Base-by-base conservation (phyloP, 2,329 filamentous ascomycete genomes). In the Paraconiothyrium sp. region DNA sequence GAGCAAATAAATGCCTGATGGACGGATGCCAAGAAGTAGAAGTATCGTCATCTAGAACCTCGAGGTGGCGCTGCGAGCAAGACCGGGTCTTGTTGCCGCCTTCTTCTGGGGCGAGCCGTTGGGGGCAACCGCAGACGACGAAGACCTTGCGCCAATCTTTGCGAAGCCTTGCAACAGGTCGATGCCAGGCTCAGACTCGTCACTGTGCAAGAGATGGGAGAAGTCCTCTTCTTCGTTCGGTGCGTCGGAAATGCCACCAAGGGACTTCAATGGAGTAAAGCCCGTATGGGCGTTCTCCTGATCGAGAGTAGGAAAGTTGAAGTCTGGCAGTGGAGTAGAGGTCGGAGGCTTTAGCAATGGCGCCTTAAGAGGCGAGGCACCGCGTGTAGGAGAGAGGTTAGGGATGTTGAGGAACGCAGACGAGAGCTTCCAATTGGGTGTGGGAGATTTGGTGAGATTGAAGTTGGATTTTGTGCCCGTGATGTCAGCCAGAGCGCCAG, bases 161-260 rank as follows among this genome's bases (percentile, higher is more conserved):
- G 90, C 87, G 70, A 93, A 93, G 10, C 90, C 90, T 72, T 92
- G 89, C 49, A 91, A 84, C 66, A 93, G 89, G 70, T 93, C 91
- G 54, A 93, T 84, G 14, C 85, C 79, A 61, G 89, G 88, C 60
- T 86, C 83, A 3, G 81, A 81, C 44, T 88, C 87, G 62, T 90
- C 88, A 59, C 84, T 82, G 55, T 88, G 81, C 44, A 89, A 83
- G 39, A 88, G 84, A 22, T 82, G 79, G 68, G 84, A 88, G 34
- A 88, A 83, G 14, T 87, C 85, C 8, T 86, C 84, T 43, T 85
- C 84, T 48, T 85, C 83, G 14, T 73, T 61, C 58, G 70, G 61
- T 43, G 69, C 59, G 60, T 71, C 57, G 39, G 69, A 58, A 16
- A 72, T 66, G 5, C 67, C 65, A 39, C 73, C 72, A 55, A 77